Base-by-base conservation (phyloP, 495 filamentous ascomycete species). In the Elasticomyces elasticus region DNA sequence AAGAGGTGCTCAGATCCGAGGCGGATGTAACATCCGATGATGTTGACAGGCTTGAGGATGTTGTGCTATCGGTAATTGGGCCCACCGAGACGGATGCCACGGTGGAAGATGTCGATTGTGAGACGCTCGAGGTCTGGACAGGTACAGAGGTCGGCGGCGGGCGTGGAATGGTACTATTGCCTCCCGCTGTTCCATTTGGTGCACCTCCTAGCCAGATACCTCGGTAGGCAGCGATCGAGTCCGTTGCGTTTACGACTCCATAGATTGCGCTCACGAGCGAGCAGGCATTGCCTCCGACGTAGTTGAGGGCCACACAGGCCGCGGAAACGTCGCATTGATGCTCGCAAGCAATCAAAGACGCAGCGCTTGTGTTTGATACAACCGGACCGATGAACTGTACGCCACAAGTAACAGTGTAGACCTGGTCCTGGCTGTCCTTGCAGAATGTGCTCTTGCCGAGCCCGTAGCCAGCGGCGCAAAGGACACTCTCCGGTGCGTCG, bases 351-450 rank as follows among this genome's bases (percentile, higher is more conserved):
- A 5, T 3, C 11, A 55, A 44, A 40, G 52, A 55, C 12, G 45
- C 6, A 11, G 52, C 43, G 17, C 10, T 26, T 3, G 24, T 25
- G 37, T 55, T 55, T 5, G 30, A 27, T 4, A 49, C 7, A 5
- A 24, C 10, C 27, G 26, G 26, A 3, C 52, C 52, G 5, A 55
- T 17, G 45, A 55, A 55, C 40, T 35, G 17, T 5, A 48, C 40
- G 24, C 52, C 52, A 35, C 52, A 55, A 2, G 26, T 55, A 19
- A 42, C 22, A 1, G 52, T 55, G 26, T 48, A 55, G 12, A 49
- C 22, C 25, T 49, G 42, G n/a, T 24, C 35, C 5, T 26, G 20
- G 42, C 5, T 22, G 33, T 49, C 44, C 31, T 55, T 38, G 52
- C 52, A 55, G 27, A 55, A 37, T 11, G 19, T 26, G 44, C 52